phyloP scores from a whole-genome alignment of 1,284 basidiomycete genomes.

The Meripilus lineatus region DNA sequence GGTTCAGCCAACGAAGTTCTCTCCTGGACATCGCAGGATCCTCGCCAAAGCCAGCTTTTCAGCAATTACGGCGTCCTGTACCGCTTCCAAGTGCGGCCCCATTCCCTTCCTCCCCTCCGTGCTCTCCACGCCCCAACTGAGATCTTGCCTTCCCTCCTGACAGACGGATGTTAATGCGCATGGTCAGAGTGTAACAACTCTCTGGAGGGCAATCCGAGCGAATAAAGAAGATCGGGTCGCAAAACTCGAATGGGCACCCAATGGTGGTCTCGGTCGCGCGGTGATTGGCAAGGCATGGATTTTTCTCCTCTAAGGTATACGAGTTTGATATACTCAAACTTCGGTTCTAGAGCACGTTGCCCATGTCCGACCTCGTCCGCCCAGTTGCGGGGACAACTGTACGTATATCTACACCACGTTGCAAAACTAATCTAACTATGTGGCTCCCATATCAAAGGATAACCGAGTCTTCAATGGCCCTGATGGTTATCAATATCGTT shows the following conservation, averaged over 20 bases:
- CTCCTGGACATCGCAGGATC: conserved; percentile 82
- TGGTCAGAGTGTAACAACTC: conserved; percentile 67
- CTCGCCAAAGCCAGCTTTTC: conserved; percentile 75
- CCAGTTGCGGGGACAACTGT: conserved; percentile 56
- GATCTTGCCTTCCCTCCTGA: conserved; percentile 11
- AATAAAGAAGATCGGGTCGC: conserved; percentile 82
- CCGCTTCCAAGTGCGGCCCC: conserved; percentile 61
- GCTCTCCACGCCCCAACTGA: conserved; percentile 10
- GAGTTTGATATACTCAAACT: conserved; percentile 13
- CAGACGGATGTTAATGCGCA: conserved; percentile 60
- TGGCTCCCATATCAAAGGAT: conserved; percentile 20
- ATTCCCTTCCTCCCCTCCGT: conserved; percentile 9
- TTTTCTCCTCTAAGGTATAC: conserved; percentile 16
- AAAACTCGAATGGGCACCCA: conserved; percentile 77
- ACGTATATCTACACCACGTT: conserved; percentile 28
- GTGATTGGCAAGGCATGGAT: conserved; percentile 70
- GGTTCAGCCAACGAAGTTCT: conserved; percentile 59
- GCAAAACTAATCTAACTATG: conserved; percentile 1
- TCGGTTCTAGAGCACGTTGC: conserved; percentile 61
- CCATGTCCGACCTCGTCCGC: conserved; percentile 76
- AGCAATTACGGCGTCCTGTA: conserved; percentile 76
- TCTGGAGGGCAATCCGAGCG: conserved; percentile 70
- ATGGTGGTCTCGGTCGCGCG: conserved; percentile 74
- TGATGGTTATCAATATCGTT: conserved; percentile 72
- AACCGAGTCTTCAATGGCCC: conserved; percentile 74